These are phyloP conservation scores for Paecilomyces fulvus DNA, from an alignment of 2,329 filamentous ascomycete species.

Conservation along the genomic window DNA sequence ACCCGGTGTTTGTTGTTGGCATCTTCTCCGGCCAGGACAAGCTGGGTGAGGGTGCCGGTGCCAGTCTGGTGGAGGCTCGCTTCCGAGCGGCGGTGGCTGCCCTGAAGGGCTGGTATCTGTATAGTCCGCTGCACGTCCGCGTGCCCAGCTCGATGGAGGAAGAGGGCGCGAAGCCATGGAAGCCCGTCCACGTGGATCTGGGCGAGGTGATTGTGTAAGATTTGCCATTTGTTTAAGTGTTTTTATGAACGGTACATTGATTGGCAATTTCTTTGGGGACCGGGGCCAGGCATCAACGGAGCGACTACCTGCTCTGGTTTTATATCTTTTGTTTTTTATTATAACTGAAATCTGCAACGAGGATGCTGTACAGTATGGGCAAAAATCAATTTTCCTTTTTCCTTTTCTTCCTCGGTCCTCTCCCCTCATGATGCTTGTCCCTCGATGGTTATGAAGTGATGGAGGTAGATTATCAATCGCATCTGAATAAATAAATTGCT, in stretches of 20 bases:
- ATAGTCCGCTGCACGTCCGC: constrained; percentile 63
- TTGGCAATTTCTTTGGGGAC: constrained; percentile 18
- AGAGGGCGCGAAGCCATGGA: constrained; percentile 54
- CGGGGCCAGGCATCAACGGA: constrained; percentile 11
- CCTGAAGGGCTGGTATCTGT: constrained; percentile 92
- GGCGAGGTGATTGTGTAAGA: constrained; percentile 56
- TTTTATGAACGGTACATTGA: constrained; percentile 18
- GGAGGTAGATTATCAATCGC: neutral
- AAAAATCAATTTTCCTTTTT: constrained; percentile 25
- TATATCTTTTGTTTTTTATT: constrained; percentile 14
- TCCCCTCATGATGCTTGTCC: constrained; percentile 5
- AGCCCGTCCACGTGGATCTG: constrained; percentile 59
- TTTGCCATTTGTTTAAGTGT: constrained; percentile 3
- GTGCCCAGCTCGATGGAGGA: constrained; percentile 63
- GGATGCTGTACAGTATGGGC: constrained; percentile 33
- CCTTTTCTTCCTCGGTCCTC: constrained; percentile 12
- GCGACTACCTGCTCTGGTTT: constrained; percentile 14
- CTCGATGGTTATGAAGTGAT: neutral
- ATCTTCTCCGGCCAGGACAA: constrained; percentile 88
- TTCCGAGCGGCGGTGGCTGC: constrained; percentile 73
- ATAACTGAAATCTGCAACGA: constrained; percentile 3
- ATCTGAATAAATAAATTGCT: no score
- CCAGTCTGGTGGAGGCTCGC: constrained; percentile 68
- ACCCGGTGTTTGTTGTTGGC: constrained; percentile 87
- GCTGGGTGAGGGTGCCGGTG: constrained; percentile 79